Evolutionary conservation across 176 grass and related monocot species (phyloP), one percentile per base, ranked within the genome.

Genomic region (Rhipidocladum racemiflorum): DNA sequence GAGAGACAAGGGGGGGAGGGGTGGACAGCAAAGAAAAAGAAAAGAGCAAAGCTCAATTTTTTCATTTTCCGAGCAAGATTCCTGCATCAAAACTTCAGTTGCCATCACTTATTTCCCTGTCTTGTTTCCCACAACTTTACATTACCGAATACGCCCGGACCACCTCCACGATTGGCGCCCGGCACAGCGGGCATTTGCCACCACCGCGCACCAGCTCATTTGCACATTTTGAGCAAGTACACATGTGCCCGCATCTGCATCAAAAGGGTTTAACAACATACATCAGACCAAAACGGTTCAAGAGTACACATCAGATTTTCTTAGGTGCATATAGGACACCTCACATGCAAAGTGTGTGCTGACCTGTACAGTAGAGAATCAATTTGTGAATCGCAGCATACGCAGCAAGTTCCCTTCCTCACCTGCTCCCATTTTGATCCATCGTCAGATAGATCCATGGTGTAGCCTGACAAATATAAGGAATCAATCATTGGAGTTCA

Each of bases 361-460:
- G 27, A 99, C 96, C 96, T 99, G 87, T 99, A 99, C 38, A 99
- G 77, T 73, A 99, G 91, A 80, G 96, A 91, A 74, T 99, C 92
- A 14, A 99, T 99, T 65, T 93, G 93, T 0, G 91, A 75, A 46
- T 99, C 96, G 4, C 96, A 99, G 63, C 96, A 99, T n/a, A 99
- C 85, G 4, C 96, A 99, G 57, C 96, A 99, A 34, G 89, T 99
- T 72, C 92, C 96, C 67, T 91, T 99, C 82, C 72, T 91, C 75
- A 99, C 96, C 66, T 95, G 92, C 57, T 86, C 92, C 91, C 96
- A 99, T 90, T 93, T 99, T 35, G 92, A 88, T 70, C 96, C 96
- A 82, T 99, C 89, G 0, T 95, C 90, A 9, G 71, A 57, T 24
- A 85, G 40, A 82, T 95, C 83, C 72, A 78, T 81, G 17, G 61